Base-by-base conservation (phyloP, 106 monocot species). In the Narthecium ossifragum region DNA sequence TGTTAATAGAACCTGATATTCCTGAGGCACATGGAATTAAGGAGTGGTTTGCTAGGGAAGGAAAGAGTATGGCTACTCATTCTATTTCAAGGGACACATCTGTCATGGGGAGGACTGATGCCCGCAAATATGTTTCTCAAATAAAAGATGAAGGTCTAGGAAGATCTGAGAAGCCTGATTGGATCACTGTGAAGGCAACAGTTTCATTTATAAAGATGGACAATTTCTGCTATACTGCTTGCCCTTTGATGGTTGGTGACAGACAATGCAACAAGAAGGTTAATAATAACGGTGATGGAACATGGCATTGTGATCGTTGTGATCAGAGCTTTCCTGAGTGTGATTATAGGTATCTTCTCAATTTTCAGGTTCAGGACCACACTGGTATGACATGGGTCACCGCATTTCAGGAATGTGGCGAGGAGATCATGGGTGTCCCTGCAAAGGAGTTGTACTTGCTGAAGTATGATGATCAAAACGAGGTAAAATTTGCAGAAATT, bases 81-180 rank as follows among this genome's bases (percentile, higher is more conserved):
- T 84, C 92, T 6, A 72, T 92, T 65, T 87, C 86, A 20, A 75
- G 66, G 49, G 77, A 80, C 23, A 39, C 75, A 38, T 30, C 66
- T 47, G 22, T n/a, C 17, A 72, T 70, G 26, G 80, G 72, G 17
- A 79, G 72, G 62, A 72, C 64, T 37, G 86, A 83, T 59, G 56
- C 45, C 8, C 79, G 92, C 25, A 92, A 92, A 53, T 73, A 59
- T 34, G 69, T 83, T 27, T 70, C 77, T 20, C 92, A 92, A 52
- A 92, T 87, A 32, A 92, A 92, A 64, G 92, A 87, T 67, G 87
- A 92, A 36, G 78, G 83, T 26, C 70, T 92, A 34, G 92, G 92
- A 31, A 74, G 77, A 66, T 61, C 66, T 13, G 86, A 87, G 55
- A 86, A 84, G 50, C 86, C 92, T 12, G 92, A 92, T 31, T 92